phyloP scores from a whole-genome alignment of 1,284 basidiomycete genomes.

The Sporisorium iseilematis-ciliati region DNA sequence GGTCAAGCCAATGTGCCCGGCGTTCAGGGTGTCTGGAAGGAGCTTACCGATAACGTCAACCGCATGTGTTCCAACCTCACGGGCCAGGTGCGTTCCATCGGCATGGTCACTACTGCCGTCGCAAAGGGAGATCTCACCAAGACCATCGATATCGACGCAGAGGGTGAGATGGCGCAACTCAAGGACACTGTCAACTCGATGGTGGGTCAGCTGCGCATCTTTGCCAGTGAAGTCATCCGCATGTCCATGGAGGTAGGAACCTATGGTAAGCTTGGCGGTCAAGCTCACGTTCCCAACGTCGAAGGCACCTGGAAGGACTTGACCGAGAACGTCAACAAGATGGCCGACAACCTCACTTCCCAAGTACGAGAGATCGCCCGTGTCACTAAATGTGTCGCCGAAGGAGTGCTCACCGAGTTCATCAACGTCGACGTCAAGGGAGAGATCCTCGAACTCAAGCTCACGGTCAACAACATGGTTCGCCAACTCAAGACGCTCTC shows the following conservation, averaged over 20 bases:
- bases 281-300: constrained; percentile 70
- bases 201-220: constrained; percentile 85
- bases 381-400: constrained; percentile 78
- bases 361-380: constrained; percentile 70
- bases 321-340: constrained; percentile 72
- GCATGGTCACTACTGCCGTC: constrained; percentile 90
- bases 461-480: constrained; percentile 71
- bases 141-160: constrained; percentile 78
- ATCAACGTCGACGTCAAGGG: constrained; percentile 96
- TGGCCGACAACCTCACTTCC: constrained; percentile 70
- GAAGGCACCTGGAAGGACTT: constrained; percentile 72
- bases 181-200: constrained; percentile 90
- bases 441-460: constrained; percentile 92
- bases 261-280: constrained; percentile 68
- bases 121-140: constrained; percentile 74
- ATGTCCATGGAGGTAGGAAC: constrained; percentile 70
- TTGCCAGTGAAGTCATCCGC: constrained; percentile 79
- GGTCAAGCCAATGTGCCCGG: constrained; percentile 70
- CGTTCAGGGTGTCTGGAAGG: constrained; percentile 70
- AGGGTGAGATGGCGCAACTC: constrained; percentile 89
- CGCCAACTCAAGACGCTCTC: constrained; percentile 66
- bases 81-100: constrained; percentile 91
- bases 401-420: constrained; percentile 87
- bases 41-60: constrained; percentile 78
- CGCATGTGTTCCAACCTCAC: constrained; percentile 93